Conservation (phyloP, 2,329 filamentous ascomycete genomes). For the Rasamsonia emersonii region DNA sequence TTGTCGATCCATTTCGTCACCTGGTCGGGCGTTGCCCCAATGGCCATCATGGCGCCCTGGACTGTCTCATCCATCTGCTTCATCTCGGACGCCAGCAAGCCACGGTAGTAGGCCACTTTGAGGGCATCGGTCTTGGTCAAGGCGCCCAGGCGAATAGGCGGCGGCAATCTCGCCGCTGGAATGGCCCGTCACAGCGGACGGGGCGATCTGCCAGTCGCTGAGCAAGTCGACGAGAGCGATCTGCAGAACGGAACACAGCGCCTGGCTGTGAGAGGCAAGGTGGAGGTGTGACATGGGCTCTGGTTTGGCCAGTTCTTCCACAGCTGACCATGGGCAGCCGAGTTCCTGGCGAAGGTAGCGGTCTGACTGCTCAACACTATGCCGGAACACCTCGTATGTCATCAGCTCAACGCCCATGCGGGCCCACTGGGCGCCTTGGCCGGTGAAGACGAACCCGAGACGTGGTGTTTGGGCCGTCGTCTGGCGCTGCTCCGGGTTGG, state of each 20-base stretch:
- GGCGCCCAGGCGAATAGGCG: slow-evolving; percentile 36
- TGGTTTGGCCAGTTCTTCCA: background rate
- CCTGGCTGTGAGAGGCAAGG: slow-evolving; percentile 1
- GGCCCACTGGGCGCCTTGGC: slow-evolving; percentile 16
- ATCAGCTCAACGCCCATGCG: slow-evolving; percentile 11
- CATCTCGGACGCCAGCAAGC: slow-evolving; percentile 31
- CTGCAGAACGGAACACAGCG: slow-evolving; percentile 28
- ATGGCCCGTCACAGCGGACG: slow-evolving; percentile 37
- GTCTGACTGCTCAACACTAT: slow-evolving; percentile 1
- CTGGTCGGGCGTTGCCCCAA: slow-evolving; percentile 24
- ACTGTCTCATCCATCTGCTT: slow-evolving; percentile 7
- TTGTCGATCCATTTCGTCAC: slow-evolving; percentile 14
- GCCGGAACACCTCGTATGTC: slow-evolving; percentile 4
- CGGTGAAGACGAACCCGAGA: slow-evolving; percentile 17
- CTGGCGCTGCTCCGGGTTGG: slow-evolving; percentile 1
- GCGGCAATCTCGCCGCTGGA: slow-evolving; percentile 44
- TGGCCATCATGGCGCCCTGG: slow-evolving; percentile 48
- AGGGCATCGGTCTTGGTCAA: slow-evolving; percentile 25
- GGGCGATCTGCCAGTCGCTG: slow-evolving; percentile 35
- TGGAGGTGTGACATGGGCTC: slow-evolving; percentile 2
- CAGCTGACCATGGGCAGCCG: slow-evolving; percentile 1
- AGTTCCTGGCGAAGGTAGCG: slow-evolving; percentile 1
- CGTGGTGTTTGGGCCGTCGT: background rate
- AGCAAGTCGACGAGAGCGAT: slow-evolving; percentile 40
- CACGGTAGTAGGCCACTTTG: slow-evolving; percentile 40